These are phyloP conservation scores for Laetiporus sulphureus DNA, from an alignment of 1,284 basidiomycete genomes.

Conservation along the genomic window DNA sequence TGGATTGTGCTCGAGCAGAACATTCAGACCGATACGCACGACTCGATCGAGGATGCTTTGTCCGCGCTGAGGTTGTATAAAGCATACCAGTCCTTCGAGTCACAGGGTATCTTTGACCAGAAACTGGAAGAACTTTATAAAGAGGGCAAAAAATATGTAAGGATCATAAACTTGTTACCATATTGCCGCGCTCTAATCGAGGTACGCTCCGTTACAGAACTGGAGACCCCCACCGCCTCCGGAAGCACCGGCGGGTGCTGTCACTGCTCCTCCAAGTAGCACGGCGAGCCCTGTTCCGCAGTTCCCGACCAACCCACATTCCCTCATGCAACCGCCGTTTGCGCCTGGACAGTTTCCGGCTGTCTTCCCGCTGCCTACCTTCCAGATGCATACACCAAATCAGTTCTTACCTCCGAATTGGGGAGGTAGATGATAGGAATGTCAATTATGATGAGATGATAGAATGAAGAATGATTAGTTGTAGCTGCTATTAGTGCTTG, in stretches of 20 bases:
- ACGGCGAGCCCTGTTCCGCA: slow-evolving; percentile 5
- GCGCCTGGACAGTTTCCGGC: slow-evolving; percentile 1
- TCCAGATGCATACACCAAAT: slow-evolving; percentile 1
- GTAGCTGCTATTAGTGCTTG: too few species aligned
- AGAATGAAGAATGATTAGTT: too few species aligned
- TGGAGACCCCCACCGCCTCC: slow-evolving; percentile 15
- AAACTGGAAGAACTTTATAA: slow-evolving; percentile 82
- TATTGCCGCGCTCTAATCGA: too few species aligned
- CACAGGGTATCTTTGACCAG: slow-evolving; percentile 75
- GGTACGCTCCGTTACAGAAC: slow-evolving; percentile 12
- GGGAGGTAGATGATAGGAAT: slow-evolving; percentile 8
- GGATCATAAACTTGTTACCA: too few species aligned
- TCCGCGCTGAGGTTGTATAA: slow-evolving; percentile 87
- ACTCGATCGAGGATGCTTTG: slow-evolving; percentile 94
- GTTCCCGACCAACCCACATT: neutral
- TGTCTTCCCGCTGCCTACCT: slow-evolving; percentile 4
- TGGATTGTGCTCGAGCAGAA: slow-evolving; percentile 90
- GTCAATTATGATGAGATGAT: too few species aligned
- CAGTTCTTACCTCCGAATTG: slow-evolving; percentile 13
- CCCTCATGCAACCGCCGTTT: slow-evolving; percentile 4
- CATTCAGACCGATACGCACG: slow-evolving; percentile 92
- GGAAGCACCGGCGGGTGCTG: neutral
- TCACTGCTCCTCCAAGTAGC: neutral
- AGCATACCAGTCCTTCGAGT: slow-evolving; percentile 75
- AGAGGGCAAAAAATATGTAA: slow-evolving; percentile 64